Evolutionary conservation across 768 basidiomycete species (phyloP).

Genomic region (Rhizopogon vulgaris): DNA sequence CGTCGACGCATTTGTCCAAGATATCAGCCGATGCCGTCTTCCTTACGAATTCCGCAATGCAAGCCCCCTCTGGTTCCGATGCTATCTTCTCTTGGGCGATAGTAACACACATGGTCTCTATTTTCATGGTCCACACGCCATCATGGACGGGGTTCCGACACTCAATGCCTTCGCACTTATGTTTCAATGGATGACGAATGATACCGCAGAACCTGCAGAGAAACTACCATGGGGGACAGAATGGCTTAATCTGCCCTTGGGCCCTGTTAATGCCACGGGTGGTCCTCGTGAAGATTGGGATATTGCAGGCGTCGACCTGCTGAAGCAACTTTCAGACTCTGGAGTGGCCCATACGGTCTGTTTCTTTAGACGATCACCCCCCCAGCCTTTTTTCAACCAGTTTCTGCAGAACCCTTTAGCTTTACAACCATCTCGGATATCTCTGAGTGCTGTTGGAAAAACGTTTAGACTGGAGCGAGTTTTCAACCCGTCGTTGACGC

Average conservation of each 20-base stretch:
- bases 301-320: constrained; percentile 7
- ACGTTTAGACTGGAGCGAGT: constrained; percentile 2
- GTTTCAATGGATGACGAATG: constrained; percentile 10
- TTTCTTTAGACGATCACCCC: not conserved
- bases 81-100: constrained; percentile 10
- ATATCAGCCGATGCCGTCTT: constrained; percentile 6
- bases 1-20: constrained; percentile 10
- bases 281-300: constrained; percentile 15
- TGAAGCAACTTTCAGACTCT: constrained; percentile 9
- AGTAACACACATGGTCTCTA: constrained; percentile 15
- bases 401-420: not conserved
- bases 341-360: constrained; percentile 6
- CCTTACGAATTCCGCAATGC: constrained; percentile 11
- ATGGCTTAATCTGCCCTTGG: constrained; percentile 20
- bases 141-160: constrained; percentile 18
- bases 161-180: constrained; percentile 15
- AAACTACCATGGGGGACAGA: constrained; percentile 11
- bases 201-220: not conserved
- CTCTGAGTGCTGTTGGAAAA: constrained; percentile 5
- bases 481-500: constrained; percentile 7
- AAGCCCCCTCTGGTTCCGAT: constrained; percentile 2
- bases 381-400: not conserved
- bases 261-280: constrained; percentile 19
- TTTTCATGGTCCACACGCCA: constrained; percentile 16
- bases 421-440: constrained; percentile 5